Percentiles rank a stretch among this genome's conserved stretches.
Conservation (phyloP, 176 grass and related monocot genomes). For the Oryza brachyantha region DNA sequence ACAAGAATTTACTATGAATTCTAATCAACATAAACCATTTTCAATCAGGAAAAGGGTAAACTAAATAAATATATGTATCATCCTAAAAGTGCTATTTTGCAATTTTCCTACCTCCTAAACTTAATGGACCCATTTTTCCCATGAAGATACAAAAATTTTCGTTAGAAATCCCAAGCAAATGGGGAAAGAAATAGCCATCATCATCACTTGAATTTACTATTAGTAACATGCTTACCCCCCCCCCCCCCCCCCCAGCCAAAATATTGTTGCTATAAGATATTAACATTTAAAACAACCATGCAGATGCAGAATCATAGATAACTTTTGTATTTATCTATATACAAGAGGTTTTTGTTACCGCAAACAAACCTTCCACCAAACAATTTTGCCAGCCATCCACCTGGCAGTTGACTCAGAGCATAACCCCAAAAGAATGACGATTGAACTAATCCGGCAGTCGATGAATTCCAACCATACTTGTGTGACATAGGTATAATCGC, state of each 20-base stretch:
- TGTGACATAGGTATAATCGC: slow-evolving; percentile 98
- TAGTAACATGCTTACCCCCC: background rate
- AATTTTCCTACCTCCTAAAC: background rate
- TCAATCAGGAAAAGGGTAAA: background rate
- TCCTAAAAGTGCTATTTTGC: background rate
- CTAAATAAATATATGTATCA: background rate
- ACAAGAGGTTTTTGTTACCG: slow-evolving; percentile 46
- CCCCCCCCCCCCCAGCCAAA: background rate
- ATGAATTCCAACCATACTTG: slow-evolving; percentile 92
- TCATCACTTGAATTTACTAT: background rate
- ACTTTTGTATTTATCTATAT: background rate
- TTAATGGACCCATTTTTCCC: slow-evolving; percentile 3
- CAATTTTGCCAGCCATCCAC: slow-evolving; percentile 85
- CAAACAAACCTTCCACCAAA: slow-evolving; percentile 96
- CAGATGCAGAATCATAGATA: background rate
- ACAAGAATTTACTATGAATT: background rate
- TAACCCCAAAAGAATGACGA: slow-evolving; percentile 98
- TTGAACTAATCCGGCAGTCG: slow-evolving; percentile 94
- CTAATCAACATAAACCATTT: background rate
- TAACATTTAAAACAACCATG: background rate
- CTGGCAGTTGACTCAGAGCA: slow-evolving; percentile 86
- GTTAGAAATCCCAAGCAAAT: background rate
- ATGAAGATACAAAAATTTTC: background rate
- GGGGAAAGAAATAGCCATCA: slow-evolving; percentile 5
- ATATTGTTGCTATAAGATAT: background rate